phyloP scores from a whole-genome alignment of 148 eudicot genomes.

The Diospyros kaki region DNA sequence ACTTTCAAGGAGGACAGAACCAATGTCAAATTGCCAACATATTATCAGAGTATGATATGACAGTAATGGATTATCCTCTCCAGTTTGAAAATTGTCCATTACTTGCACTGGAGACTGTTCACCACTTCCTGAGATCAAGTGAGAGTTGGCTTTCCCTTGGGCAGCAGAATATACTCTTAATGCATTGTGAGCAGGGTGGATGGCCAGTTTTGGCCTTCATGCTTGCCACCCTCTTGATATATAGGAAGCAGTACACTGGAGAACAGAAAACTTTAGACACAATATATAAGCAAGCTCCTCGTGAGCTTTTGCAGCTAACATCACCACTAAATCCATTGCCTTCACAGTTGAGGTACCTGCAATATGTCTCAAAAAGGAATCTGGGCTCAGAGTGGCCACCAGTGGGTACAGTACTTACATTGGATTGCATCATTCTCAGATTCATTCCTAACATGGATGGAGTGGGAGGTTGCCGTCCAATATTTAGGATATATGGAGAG shows the following conservation, averaged over 20 bases:
- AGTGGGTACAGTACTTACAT: conserved; percentile 46
- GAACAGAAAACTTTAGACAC: conserved; percentile 78
- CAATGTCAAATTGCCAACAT: conserved; percentile 51
- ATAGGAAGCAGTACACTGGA: conserved; percentile 57
- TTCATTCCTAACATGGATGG: conserved; percentile 69
- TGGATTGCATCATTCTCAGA: conserved; percentile 79
- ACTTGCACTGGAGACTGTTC: conserved; percentile 66
- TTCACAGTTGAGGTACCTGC: conserved; percentile 83
- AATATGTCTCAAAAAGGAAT: conserved; percentile 80
- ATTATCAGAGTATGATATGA: conserved; percentile 62
- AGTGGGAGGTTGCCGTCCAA: conserved; percentile 73
- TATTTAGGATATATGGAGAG: conserved; percentile 70
- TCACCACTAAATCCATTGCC: conserved; percentile 74
- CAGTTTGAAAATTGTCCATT: conserved; percentile 64
- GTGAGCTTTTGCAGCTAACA: conserved; percentile 57
- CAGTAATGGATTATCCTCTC: conserved; percentile 74
- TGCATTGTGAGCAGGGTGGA: conserved; percentile 81
- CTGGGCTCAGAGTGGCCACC: conserved; percentile 77
- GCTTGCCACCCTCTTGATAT: conserved; percentile 78
- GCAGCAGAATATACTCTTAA: conserved; percentile 61
- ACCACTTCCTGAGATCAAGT: conserved; percentile 70
- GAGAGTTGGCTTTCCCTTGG: conserved; percentile 82
- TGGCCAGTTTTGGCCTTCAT: conserved; percentile 82
- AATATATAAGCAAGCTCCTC: conserved; percentile 84
- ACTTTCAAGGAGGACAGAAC: conserved; percentile 61